phyloP scores from a whole-genome alignment of 179 eudicot genomes.

The Spergularia azorica region DNA sequence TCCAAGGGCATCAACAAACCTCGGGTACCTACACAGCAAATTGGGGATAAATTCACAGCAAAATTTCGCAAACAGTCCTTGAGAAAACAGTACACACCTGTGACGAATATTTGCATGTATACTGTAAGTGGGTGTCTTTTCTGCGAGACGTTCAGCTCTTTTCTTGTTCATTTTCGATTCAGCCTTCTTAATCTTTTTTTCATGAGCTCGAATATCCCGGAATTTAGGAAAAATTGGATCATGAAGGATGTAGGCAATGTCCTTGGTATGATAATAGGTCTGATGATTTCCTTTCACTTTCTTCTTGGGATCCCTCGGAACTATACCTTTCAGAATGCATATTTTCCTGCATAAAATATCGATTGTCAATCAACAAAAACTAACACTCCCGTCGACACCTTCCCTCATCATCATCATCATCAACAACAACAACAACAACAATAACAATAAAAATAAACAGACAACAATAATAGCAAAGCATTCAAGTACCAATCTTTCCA shows the following conservation, averaged over 20 bases:
- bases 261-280: constrained; percentile 90
- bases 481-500: background rate
- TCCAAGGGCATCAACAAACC: constrained; percentile 82
- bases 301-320: constrained; percentile 94
- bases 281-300: constrained; percentile 95
- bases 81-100: constrained; percentile 46
- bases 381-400: background rate
- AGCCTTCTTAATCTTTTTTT: constrained; percentile 76
- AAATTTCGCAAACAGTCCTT: background rate
- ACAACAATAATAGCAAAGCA: background rate
- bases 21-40: constrained; percentile 63
- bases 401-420: background rate
- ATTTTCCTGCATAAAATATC: constrained; percentile 48
- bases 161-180: constrained; percentile 67
- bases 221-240: constrained; percentile 76
- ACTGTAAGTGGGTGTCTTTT: constrained; percentile 59
- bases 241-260: constrained; percentile 68
- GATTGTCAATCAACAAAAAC: background rate
- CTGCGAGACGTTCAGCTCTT: constrained; percentile 68
- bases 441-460: background rate
- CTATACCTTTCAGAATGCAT: constrained; percentile 87
- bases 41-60: background rate
- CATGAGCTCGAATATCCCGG: constrained; percentile 71
- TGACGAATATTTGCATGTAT: constrained; percentile 75
- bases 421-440: background rate